A percentile compares a stretch with the other conserved stretches of the same genome.
Conservation (phyloP, 148 eudicot species). For the Amaranthus hypochondriacus region DNA sequence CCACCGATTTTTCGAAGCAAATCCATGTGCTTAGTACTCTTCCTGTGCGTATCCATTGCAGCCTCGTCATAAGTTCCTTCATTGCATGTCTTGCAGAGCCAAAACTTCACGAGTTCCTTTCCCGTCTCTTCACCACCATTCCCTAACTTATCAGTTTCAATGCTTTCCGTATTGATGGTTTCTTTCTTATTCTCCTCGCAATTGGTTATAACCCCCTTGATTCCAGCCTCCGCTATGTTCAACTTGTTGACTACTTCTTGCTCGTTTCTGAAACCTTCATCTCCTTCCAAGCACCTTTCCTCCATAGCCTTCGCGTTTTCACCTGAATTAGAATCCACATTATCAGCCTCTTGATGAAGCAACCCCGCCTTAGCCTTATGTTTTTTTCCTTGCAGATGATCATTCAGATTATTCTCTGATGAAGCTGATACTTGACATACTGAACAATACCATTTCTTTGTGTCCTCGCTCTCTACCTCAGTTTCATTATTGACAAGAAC, state of each 20-base stretch:
- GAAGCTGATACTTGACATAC: slow-evolving; percentile 26
- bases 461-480: background rate
- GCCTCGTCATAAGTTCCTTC: slow-evolving; percentile 24
- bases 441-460: slow-evolving; percentile 22
- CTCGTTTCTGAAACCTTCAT: background rate
- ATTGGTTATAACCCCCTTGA: background rate
- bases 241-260: background rate
- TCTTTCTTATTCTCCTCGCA: slow-evolving; percentile 10
- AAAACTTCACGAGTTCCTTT: slow-evolving; percentile 20
- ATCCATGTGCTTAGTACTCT: slow-evolving; percentile 25
- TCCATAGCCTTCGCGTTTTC: background rate
- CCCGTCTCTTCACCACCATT: background rate
- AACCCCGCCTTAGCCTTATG: slow-evolving; percentile 25
- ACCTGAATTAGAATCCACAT: background rate
- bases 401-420: slow-evolving; percentile 22
- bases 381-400: slow-evolving; percentile 28
- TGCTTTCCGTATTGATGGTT: background rate
- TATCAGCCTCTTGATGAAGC: slow-evolving; percentile 2
- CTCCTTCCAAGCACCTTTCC: slow-evolving; percentile 3
- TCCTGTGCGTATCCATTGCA: slow-evolving; percentile 29
- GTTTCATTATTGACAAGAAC: background rate
- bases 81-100: slow-evolving; percentile 33
- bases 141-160: background rate
- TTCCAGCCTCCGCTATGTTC: background rate
- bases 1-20: slow-evolving; percentile 23